phyloP scores from a whole-genome alignment of 768 basidiomycete genomes.

The Cytidiella melzeri region DNA sequence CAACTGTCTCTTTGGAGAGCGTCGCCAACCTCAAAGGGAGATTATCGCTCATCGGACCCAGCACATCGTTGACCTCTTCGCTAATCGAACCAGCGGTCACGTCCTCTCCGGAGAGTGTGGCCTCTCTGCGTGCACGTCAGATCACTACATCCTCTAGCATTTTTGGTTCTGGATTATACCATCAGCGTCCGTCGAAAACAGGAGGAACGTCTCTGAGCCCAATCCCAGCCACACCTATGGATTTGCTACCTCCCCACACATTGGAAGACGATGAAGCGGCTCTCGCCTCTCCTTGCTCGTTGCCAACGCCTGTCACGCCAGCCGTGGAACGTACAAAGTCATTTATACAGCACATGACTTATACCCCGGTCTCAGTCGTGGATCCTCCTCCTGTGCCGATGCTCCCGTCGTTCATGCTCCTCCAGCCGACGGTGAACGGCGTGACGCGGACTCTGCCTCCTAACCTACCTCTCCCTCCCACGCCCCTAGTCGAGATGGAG shows the following conservation, averaged over 20 bases:
- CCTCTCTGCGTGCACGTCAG: slow-evolving; percentile 7
- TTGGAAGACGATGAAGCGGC: neutral
- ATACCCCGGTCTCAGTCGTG: neutral
- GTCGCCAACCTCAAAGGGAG: too few species aligned
- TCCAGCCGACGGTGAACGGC: neutral
- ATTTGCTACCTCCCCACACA: neutral
- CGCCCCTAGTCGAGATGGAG: slow-evolving; percentile 1
- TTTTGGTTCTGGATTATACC: too few species aligned
- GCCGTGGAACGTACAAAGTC: neutral
- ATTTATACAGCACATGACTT: slow-evolving; percentile 5
- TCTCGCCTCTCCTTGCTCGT: slow-evolving; percentile 1
- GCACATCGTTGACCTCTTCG: too few species aligned
- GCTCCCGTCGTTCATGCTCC: neutral
- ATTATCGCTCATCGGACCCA: too few species aligned
- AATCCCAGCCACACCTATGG: slow-evolving; percentile 2
- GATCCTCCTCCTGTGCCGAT: slow-evolving; percentile 5
- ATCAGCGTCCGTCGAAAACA: too few species aligned
- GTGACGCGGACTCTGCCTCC: slow-evolving; percentile 4
- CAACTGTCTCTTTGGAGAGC: too few species aligned
- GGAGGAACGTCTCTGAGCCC: slow-evolving; percentile 3
- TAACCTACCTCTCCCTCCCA: slow-evolving; percentile 4
- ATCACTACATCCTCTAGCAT: neutral
- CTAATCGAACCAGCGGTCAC: too few species aligned
- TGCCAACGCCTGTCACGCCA: slow-evolving; percentile 2
- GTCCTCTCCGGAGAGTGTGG: slow-evolving; percentile 8